Evolutionary conservation across 371 early-diverging fungal species (phyloP), one percentile per base, ranked within the genome.

Genomic region (Vittaforma corneae): DNA sequence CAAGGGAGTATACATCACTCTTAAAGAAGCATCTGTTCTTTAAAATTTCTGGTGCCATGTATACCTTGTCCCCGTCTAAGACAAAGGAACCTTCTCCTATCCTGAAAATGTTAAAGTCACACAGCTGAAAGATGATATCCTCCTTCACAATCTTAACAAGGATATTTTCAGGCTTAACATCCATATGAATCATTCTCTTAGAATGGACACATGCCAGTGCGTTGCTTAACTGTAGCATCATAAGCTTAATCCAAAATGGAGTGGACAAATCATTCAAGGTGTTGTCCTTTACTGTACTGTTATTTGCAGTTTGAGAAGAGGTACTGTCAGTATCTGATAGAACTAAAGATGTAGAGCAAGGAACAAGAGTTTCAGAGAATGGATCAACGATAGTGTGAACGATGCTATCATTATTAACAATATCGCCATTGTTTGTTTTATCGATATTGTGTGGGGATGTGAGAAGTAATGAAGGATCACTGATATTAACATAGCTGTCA

Each of bases 41-140:
- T 52, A 93, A 73, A 18, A 91, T 75, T 75, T 95, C 96, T 0
- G 89, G 90, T 0, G 93, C 92, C 82, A 95, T 84, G 65, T 95
- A 95, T 35, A 82, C 82, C 66, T 91, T 84, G 79, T 95, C 96
- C 0, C 96, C 96, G 76, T 95, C 95, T 81, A 33, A 75, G 67
- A 32, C 78, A 74, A 75, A 65, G 18, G 34, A 42, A 64, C 76
- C 77, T 1, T 55, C 60, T 16, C 46, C 48, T 9, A 54, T 57
- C 44, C 66, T 62, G 42, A 62, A 63, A 30, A 77, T 77, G 24
- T 70, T 65, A 58, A 77, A 71, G 59, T 77, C 77, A 32, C 74
- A 69, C 24, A 77, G 66, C 59, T 67, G 70, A 40, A 71, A 59
- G 3, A 45, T 30, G 2, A 58, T 42, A n/a, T 24, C 14, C 4